Evolutionary conservation across 2,329 filamentous ascomycete species (phyloP).

Genomic region (Penicillium corylophilum): DNA sequence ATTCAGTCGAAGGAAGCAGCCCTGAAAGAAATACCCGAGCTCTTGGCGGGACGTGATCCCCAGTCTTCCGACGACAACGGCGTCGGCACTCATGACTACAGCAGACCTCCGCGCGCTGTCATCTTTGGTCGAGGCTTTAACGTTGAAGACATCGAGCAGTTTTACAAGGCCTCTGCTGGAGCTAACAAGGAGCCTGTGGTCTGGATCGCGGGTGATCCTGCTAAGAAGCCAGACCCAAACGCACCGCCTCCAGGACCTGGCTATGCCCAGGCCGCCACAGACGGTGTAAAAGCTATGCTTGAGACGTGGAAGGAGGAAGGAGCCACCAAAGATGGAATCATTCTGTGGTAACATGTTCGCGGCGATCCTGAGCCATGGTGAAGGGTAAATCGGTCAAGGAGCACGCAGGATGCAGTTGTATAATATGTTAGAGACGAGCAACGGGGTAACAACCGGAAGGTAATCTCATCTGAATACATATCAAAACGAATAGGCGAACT

Average conservation of each 20-base stretch:
- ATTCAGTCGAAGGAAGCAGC: slow-evolving; percentile 17
- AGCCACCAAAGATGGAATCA: slow-evolving; percentile 13
- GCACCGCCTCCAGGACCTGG: slow-evolving; percentile 10
- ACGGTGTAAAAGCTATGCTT: slow-evolving; percentile 15
- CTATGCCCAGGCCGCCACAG: slow-evolving; percentile 20
- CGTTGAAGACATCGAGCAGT: slow-evolving; percentile 14
- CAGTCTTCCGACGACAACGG: slow-evolving; percentile 17
- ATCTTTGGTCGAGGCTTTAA: slow-evolving; percentile 29
- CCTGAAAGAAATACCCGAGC: slow-evolving; percentile 21
- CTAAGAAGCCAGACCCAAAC: slow-evolving; percentile 5
- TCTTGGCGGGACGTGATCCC: slow-evolving; percentile 25
- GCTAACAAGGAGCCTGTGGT: slow-evolving; percentile 7
- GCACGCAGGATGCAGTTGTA: too few species aligned
- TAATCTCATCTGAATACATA: too few species aligned
- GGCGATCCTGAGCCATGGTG: too few species aligned
- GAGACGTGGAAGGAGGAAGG: slow-evolving; percentile 18
- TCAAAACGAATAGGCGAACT: too few species aligned
- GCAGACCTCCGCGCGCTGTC: slow-evolving; percentile 21
- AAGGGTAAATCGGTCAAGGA: too few species aligned
- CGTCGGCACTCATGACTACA: slow-evolving; percentile 29
- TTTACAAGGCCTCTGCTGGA: slow-evolving; percentile 6
- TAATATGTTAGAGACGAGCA: too few species aligned
- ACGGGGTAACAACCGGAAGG: too few species aligned
- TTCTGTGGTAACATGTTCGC: slow-evolving; percentile 7
- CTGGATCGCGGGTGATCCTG: slow-evolving; percentile 17